A percentile compares a stretch with the other conserved stretches of the same genome.
These are phyloP conservation scores for Pseudevernia furfuracea DNA, from an alignment of 495 filamentous ascomycete genomes.

Conservation along the genomic window DNA sequence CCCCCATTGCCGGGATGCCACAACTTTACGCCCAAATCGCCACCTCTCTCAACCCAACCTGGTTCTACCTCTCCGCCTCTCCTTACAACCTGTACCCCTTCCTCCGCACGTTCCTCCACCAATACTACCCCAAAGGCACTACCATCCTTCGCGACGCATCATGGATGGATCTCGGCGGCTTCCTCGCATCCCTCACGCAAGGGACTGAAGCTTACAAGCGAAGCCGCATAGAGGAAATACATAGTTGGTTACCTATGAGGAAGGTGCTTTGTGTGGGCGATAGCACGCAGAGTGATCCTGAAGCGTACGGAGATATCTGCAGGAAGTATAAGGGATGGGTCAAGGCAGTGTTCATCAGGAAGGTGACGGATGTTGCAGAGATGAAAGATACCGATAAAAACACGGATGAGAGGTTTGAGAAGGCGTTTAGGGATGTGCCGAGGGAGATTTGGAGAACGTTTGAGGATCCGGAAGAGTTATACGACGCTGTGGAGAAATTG, in stretches of 20 bases:
- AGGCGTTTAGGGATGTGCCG: conserved; percentile 71
- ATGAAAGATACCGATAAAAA: conserved; percentile 68
- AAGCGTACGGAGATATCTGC: conserved; percentile 72
- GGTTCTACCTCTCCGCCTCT: conserved; percentile 90
- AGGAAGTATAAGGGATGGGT: conserved; percentile 61
- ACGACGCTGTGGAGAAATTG: conserved; percentile 41
- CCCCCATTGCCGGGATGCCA: conserved; percentile 72
- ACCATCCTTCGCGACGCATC: conserved; percentile 75
- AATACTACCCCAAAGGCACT: conserved; percentile 67
- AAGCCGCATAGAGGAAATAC: conserved; percentile 68
- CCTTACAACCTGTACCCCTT: conserved; percentile 93
- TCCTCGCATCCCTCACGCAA: conserved; percentile 70
- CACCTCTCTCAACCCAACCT: conserved; percentile 54
- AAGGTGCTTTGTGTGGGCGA: conserved; percentile 83
- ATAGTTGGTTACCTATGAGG: conserved; percentile 64
- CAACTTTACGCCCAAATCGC: conserved; percentile 65
- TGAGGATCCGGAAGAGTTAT: conserved; percentile 60
- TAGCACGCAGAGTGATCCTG: conserved; percentile 85
- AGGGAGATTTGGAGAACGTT: conserved; percentile 70
- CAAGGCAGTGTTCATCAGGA: conserved; percentile 71
- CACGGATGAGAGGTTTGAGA: conserved; percentile 62
- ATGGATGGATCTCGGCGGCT: conserved; percentile 77
- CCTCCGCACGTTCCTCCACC: conserved; percentile 59
- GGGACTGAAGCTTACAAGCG: conserved; percentile 84
- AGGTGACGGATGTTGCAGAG: conserved; percentile 66